These are phyloP conservation scores for Candida morakotiae DNA, from an alignment of 805 yeast species.

Conservation along the genomic window DNA sequence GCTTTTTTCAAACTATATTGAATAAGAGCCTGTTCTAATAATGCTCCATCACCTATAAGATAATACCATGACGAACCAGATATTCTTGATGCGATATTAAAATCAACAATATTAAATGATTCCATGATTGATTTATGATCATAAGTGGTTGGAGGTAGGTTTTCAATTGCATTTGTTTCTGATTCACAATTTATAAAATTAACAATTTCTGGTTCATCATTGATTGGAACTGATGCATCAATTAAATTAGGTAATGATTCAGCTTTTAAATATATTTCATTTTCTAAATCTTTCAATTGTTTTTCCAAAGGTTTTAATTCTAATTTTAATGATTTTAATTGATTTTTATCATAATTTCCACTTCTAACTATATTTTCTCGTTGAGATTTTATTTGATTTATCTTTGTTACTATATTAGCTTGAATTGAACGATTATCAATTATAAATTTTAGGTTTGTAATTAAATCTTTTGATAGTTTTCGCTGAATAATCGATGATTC, in stretches of 20 bases:
- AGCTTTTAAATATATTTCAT: constrained; percentile 33
- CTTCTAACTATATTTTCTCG: constrained; percentile 23
- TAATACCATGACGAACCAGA: constrained; percentile 91
- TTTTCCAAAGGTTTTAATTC: constrained; percentile 24
- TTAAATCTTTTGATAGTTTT: constrained; percentile 14
- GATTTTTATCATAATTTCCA: constrained; percentile 7
- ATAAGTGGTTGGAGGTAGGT: constrained; percentile 10
- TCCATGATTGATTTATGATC: constrained; percentile 76
- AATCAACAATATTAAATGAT: constrained; percentile 62
- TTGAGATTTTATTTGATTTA: constrained; percentile 24
- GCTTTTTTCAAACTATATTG: constrained; percentile 74
- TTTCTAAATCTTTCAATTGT: constrained; percentile 24
- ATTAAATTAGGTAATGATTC: constrained; percentile 63
- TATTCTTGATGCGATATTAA: constrained; percentile 65
- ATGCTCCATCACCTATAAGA: constrained; percentile 77
- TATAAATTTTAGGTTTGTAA: constrained; percentile 21
- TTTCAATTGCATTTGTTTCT: constrained; percentile 10
- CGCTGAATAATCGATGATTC: constrained; percentile 26
- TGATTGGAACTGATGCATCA: constrained; percentile 42
- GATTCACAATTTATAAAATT: constrained; percentile 49
- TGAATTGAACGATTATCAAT: constrained; percentile 21
- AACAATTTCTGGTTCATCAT: constrained; percentile 33
- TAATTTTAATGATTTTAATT: constrained; percentile 21
- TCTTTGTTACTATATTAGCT: constrained; percentile 15
- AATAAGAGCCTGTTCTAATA: constrained; percentile 83